A percentile compares a stretch with the other conserved stretches of the same genome.
These are phyloP conservation scores for Hydnum rufescens DNA, from an alignment of 768 basidiomycete species.

Conservation along the genomic window DNA sequence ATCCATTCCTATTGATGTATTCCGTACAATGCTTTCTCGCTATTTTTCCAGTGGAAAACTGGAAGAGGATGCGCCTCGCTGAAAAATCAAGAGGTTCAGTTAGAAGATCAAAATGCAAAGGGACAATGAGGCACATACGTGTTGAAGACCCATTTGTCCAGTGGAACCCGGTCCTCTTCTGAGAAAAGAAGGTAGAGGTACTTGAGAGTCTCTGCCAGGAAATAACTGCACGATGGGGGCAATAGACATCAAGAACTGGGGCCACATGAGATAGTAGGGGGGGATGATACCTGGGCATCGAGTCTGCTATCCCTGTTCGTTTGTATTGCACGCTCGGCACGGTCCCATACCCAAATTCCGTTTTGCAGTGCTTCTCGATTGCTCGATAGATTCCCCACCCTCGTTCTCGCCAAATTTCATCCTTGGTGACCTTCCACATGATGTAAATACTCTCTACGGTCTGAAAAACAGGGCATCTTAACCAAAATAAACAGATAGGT, in stretches of 20 bases:
- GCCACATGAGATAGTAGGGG: constrained; percentile 3
- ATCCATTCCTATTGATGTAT: neutral
- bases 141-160: constrained; percentile 29
- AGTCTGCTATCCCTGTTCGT: constrained; percentile 26
- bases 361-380: constrained; percentile 39
- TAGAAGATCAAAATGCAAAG: neutral
- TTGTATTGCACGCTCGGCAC: constrained; percentile 27
- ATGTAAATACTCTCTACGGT: constrained; percentile 55
- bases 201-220: constrained; percentile 44
- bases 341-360: constrained; percentile 40
- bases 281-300: constrained; percentile 47
- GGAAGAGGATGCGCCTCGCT: constrained; percentile 55
- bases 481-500: neutral
- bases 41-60: constrained; percentile 39
- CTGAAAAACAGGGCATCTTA: constrained; percentile 19
- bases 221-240: constrained; percentile 21
- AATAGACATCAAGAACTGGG: neutral
- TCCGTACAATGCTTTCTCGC: constrained; percentile 22
- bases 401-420: constrained; percentile 45
- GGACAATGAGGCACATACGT: constrained; percentile 13
- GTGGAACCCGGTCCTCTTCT: constrained; percentile 35
- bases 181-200: constrained; percentile 52
- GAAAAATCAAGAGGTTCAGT: neutral
- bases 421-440: constrained; percentile 49
- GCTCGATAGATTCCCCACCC: constrained; percentile 55